phyloP scores from a whole-genome alignment of 345 rosid genomes.

The Aurinia saxatilis region DNA sequence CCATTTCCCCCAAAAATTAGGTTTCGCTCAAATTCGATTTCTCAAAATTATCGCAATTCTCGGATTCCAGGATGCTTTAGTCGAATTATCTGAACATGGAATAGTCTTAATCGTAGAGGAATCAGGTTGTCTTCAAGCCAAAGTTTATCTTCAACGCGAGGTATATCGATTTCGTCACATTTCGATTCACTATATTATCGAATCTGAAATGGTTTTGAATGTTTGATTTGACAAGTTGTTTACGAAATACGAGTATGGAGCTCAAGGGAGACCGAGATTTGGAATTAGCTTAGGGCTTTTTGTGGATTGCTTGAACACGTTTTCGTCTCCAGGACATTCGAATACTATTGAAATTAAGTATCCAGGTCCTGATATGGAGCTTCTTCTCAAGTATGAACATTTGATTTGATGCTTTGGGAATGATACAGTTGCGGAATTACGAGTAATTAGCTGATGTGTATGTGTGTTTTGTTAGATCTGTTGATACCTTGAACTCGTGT shows the following conservation, averaged over 20 bases:
- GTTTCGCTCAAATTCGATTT: background rate
- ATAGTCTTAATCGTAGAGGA: constrained; percentile 78
- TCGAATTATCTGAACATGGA: constrained; percentile 85
- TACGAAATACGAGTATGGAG: constrained; percentile 48
- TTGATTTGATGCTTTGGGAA: background rate
- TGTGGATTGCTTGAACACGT: constrained; percentile 86
- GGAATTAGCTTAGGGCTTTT: constrained; percentile 87
- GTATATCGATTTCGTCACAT: no score
- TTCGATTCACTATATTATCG: background rate
- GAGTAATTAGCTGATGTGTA: background rate
- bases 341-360: constrained; percentile 66
- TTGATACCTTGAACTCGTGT: constrained; percentile 66
- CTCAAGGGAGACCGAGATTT: constrained; percentile 72
- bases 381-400: constrained; percentile 66
- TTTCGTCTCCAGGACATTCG: constrained; percentile 70
- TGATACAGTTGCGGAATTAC: background rate
- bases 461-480: constrained; percentile 42
- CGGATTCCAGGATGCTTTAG: constrained; percentile 56
- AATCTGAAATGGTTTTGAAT: background rate
- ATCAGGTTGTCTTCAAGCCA: constrained; percentile 85
- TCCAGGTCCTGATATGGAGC: constrained; percentile 97
- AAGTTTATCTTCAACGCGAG: constrained; percentile 92
- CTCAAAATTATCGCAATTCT: background rate
- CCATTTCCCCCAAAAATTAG: background rate
- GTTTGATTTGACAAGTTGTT: constrained; percentile 60